phyloP scores from a whole-genome alignment of 140 eudicot genomes.

The Senecio squalidus region DNA sequence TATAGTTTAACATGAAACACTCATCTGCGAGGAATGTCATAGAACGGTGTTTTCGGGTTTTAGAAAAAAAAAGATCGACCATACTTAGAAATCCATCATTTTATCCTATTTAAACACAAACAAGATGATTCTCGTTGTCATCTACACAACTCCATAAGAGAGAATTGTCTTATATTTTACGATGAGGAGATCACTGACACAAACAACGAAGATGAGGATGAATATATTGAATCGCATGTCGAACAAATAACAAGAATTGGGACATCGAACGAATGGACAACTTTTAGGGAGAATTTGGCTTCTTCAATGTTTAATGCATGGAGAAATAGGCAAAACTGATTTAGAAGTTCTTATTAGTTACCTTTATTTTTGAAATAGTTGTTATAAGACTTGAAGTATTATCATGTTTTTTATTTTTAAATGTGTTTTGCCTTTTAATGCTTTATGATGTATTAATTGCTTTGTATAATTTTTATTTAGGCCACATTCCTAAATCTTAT shows the following conservation, averaged over 20 bases:
- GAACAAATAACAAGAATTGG: slow-evolving; percentile 3
- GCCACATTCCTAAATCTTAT: not conserved
- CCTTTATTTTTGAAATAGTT: not conserved
- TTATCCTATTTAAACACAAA: not conserved
- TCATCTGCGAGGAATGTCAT: slow-evolving; percentile 6
- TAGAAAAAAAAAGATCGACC: slow-evolving; percentile 1
- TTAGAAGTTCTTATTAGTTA: not conserved
- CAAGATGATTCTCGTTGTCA: slow-evolving; percentile 4
- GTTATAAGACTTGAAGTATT: not conserved
- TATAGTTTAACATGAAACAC: slow-evolving; percentile 19
- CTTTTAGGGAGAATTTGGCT: not conserved
- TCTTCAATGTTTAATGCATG: slow-evolving; percentile 1
- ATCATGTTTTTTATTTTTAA: not conserved
- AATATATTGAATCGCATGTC: not conserved
- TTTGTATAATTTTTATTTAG: not conserved
- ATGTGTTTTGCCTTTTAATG: not conserved
- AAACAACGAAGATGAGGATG: not conserved
- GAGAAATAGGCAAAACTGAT: not conserved
- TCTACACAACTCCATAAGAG: slow-evolving; percentile 1
- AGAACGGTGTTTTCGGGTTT: not conserved
- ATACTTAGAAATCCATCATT: slow-evolving; percentile 4
- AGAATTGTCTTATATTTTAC: not conserved
- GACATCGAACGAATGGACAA: slow-evolving; percentile 6
- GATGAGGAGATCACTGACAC: not conserved
- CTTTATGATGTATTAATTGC: not conserved